Base-by-base conservation (phyloP, 176 grass and related monocot genomes). In the Echinochloa phyllopogon region DNA sequence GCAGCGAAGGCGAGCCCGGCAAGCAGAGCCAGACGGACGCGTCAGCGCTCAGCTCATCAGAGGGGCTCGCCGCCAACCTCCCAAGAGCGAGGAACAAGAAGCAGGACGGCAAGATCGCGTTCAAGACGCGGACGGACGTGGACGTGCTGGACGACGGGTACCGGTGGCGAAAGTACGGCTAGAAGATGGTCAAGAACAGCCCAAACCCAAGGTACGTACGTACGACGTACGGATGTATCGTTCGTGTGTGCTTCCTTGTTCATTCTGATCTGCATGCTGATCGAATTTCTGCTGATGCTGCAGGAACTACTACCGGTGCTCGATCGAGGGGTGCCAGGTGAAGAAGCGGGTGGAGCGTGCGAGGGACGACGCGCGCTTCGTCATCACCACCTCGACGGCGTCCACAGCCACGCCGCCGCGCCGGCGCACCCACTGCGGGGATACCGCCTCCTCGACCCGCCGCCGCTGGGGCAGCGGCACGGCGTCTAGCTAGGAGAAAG, bases 251-350 rank as follows among this genome's bases (percentile, higher is more conserved):
- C 29, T 33, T 33, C 29, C 29, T 33, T 33, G 29, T 33, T 33
- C 29, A 33, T 33, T 33, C 29, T 33, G 29, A 33, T 33, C 29
- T 33, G 29, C 29, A 33, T 33, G 29, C 29, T 33, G 29, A 33
- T 33, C 29, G 29, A 33, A 33, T 33, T 33, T 1, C 29, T 33
- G 29, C 29, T 33, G 29, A 33, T 33, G 29, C 29, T 33, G 33
- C 84, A 96, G 91, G 86, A 97, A 97, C 79, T 97, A 97, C 69
- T 97, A 94, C 77, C 86, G 87, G 4, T 97, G 94, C 79, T 88
- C 87, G 0, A 79, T 14, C 10, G 87, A 85, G 51, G 89, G 85
- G 65, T 97, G 94, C 77, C 61, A 24, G 14, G 92, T 97, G 24
- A 97, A 97, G 92, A 97, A 97, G 76, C 90, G 85, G 70, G 87